Conservation (phyloP, 176 grass and related monocot genomes). For the Cenchrus fungigraminus region DNA sequence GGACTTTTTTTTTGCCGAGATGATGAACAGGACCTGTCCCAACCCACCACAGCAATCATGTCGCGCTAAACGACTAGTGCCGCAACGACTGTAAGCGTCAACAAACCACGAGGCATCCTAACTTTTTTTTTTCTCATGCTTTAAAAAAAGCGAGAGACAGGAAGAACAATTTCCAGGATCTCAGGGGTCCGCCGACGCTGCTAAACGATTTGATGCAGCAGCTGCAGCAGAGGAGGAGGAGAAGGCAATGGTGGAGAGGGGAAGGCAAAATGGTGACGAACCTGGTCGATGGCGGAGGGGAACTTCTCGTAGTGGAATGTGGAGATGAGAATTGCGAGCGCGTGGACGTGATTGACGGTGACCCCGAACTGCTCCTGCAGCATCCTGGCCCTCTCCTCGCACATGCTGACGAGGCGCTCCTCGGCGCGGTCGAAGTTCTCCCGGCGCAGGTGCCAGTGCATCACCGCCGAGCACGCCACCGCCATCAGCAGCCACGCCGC, state of each 20-base stretch:
- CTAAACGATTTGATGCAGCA: neutral
- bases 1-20: conserved; percentile 29
- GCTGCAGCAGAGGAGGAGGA: neutral
- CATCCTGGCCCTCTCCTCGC: conserved; percentile 95
- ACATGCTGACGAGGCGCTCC: conserved; percentile 79
- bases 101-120: conserved; percentile 37
- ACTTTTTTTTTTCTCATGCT: neutral
- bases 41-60: conserved; percentile 54
- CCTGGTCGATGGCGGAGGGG: conserved; percentile 83
- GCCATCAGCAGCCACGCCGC: conserved; percentile 46
- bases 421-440: conserved; percentile 77
- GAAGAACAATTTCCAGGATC: conserved; percentile 36
- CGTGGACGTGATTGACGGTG: conserved; percentile 93
- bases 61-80: conserved; percentile 16
- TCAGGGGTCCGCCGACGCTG: conserved; percentile 15
- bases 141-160: neutral
- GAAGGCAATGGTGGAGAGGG: neutral
- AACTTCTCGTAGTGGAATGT: conserved; percentile 89
- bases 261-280: neutral
- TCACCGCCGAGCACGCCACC: conserved; percentile 43
- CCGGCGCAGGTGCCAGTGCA: conserved; percentile 64
- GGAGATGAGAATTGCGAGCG: conserved; percentile 84
- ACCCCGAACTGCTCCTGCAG: conserved; percentile 96
- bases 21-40: conserved; percentile 42
- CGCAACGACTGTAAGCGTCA: conserved; percentile 44